Percentiles rank a stretch among this genome's conserved stretches.
These are phyloP conservation scores for Pterulicium gracile DNA, from an alignment of 1,284 basidiomycete species.

Conservation along the genomic window DNA sequence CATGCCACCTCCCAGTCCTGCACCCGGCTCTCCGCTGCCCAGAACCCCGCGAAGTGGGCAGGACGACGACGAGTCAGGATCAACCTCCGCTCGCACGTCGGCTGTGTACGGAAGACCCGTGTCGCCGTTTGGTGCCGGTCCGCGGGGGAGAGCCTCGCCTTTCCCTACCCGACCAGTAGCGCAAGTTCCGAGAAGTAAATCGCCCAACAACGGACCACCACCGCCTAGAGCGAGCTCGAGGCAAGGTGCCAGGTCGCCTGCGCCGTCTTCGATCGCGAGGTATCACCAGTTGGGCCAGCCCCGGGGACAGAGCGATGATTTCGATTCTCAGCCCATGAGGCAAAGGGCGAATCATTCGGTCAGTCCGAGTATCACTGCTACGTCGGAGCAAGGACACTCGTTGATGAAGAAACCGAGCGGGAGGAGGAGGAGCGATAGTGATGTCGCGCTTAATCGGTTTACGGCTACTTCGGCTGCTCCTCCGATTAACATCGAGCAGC, in stretches of 20 bases:
- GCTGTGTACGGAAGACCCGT: slow-evolving; percentile 2
- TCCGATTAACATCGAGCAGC: slow-evolving; percentile 13
- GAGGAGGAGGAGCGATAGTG: slow-evolving; percentile 6
- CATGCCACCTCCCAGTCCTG: slow-evolving; percentile 44
- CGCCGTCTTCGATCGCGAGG: background rate
- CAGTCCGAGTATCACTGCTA: background rate
- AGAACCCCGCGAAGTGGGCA: slow-evolving; percentile 19
- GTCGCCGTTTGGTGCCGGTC: slow-evolving; percentile 12
- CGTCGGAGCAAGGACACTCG: background rate
- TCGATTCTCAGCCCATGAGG: background rate
- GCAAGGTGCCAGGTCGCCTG: slow-evolving; percentile 11
- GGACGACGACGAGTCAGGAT: slow-evolving; percentile 7
- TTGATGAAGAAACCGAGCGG: background rate
- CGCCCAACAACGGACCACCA: slow-evolving; percentile 7
- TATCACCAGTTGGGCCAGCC: background rate
- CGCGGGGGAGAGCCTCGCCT: slow-evolving; percentile 37
- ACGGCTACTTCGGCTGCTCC: slow-evolving; percentile 9
- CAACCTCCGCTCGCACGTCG: slow-evolving; percentile 9
- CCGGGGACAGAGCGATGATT: background rate
- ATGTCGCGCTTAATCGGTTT: slow-evolving; percentile 14
- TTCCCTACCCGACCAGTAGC: slow-evolving; percentile 34
- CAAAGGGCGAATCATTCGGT: background rate
- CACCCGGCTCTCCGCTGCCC: slow-evolving; percentile 37
- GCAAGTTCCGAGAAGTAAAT: slow-evolving; percentile 6
- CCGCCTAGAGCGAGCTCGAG: slow-evolving; percentile 13